These are phyloP conservation scores for Verticillium nubilum DNA, from an alignment of 2,329 filamentous ascomycete genomes.

Conservation along the genomic window DNA sequence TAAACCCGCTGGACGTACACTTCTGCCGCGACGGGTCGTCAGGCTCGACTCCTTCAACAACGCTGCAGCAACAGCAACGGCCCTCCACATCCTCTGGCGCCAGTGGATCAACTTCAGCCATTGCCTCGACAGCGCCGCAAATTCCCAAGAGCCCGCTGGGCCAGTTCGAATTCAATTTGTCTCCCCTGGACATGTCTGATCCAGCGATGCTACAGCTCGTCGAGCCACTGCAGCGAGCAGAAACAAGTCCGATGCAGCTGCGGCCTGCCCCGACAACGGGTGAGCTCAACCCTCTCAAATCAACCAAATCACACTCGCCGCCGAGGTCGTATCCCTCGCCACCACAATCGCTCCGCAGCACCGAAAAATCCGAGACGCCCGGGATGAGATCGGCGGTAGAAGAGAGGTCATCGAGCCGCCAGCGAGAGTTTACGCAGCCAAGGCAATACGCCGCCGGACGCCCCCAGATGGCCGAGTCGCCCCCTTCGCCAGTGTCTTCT, in stretches of 20 bases:
- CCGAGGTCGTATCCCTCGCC: constrained; percentile 28
- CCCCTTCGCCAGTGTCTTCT: constrained; percentile 23
- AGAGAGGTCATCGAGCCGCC: not conserved
- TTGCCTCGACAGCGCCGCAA: constrained; percentile 14
- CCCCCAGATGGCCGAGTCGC: constrained; percentile 36
- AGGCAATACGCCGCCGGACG: constrained; percentile 17
- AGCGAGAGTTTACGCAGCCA: not conserved
- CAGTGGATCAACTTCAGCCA: not conserved
- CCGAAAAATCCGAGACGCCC: constrained; percentile 11
- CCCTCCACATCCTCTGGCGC: not conserved
- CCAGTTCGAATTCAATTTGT: constrained; percentile 31
- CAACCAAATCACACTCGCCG: not conserved
- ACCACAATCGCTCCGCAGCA: constrained; percentile 27
- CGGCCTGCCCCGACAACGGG: not conserved
- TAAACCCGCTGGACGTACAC: constrained; percentile 43
- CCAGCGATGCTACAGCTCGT: not conserved
- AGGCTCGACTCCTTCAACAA: constrained; percentile 1
- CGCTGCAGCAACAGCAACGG: constrained; percentile 1
- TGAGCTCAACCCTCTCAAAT: not conserved
- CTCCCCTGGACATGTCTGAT: constrained; percentile 6
- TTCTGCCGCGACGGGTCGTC: constrained; percentile 24
- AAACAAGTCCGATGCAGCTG: not conserved
- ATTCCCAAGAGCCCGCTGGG: constrained; percentile 31
- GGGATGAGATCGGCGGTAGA: not conserved
- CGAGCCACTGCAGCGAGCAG: not conserved